Base-by-base conservation (phyloP, 176 grass and related monocot species). In the Tuctoria greenei region DNA sequence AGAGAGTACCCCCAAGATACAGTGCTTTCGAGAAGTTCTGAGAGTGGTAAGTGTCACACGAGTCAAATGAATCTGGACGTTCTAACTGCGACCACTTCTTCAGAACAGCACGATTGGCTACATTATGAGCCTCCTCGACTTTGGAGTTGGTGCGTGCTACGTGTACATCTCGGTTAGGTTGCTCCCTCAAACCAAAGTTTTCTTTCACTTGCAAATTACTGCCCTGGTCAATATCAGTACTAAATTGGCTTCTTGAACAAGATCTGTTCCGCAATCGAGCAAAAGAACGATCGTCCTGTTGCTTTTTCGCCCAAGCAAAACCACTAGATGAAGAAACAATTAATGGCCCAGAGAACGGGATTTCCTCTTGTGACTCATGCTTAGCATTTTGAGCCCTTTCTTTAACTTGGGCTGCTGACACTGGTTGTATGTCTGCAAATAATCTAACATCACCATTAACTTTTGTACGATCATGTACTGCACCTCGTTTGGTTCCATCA, bases 71-170 rank as follows among this genome's bases (percentile, higher is more conserved):
- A 31, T 92, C 92, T 64, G 86, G 95, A 55, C 83, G 84, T 40
- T 92, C 91, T 61, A 95, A 70, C 70, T 92, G 95, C 36, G 92
- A 79, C 92, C 95, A 95, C 72, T 86, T 92, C 83, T 86, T 95
- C 54, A 95, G 84, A 76, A 86, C 87, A 26, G 80, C 80, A 51
- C 40, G 54, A 61, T 90, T 95, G n/a, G 69, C 74, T 41, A 61
- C 42, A 42, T 85, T 78, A 78, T 80, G 63, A 54, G 66, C 34
- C 49, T 85, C 88, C 76, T 18, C 64, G 39, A 56, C 80, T 71
- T 78, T 83, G 23, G 69, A 84, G 60, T 74, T 85, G 52, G 45
- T 34, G 40, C 7, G 45, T 37, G 49, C 23, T 28, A 67, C 47
- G 47, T 89, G 61, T 8, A 28, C 35, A 45, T 85, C 85, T 86